These are phyloP conservation scores for Cetradonia linearis DNA, from an alignment of 495 filamentous ascomycete genomes.

Conservation along the genomic window DNA sequence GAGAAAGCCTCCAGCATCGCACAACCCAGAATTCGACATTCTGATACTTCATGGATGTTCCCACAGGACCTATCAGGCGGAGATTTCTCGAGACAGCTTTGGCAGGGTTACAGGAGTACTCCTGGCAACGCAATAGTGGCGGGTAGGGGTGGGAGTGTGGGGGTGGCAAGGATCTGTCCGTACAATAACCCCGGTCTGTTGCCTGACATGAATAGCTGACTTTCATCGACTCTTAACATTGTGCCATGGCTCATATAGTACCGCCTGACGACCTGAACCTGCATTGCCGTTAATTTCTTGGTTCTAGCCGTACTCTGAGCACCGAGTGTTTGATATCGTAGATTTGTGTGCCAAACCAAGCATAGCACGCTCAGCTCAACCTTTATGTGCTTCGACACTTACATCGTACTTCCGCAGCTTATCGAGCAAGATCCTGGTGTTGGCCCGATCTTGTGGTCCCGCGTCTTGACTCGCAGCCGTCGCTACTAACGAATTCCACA, in stretches of 20 bases:
- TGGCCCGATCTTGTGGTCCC: slow-evolving; percentile 47
- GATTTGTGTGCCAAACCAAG: not conserved
- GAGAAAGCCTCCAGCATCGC: no score
- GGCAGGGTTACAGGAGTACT: not conserved
- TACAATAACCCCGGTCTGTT: not conserved
- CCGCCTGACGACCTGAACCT: not conserved
- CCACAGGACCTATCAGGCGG: no score
- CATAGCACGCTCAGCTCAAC: not conserved
- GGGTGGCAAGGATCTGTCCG: not conserved
- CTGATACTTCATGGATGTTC: no score
- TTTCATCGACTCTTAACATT: not conserved
- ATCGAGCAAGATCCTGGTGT: slow-evolving; percentile 51
- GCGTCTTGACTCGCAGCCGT: slow-evolving; percentile 14
- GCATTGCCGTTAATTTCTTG: not conserved
- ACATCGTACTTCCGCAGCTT: slow-evolving; percentile 47
- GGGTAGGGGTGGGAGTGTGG: not conserved
- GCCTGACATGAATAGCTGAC: not conserved
- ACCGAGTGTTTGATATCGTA: not conserved
- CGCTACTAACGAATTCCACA: slow-evolving; percentile 32
- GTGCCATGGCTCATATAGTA: not conserved
- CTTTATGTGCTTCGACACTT: slow-evolving; percentile 16
- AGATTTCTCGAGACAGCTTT: not conserved
- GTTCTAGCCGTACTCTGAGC: not conserved
- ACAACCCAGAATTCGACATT: no score
- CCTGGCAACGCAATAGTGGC: not conserved